Evolutionary conservation across 306 rosid species (phyloP).

Genomic region (Citrullus amarus): DNA sequence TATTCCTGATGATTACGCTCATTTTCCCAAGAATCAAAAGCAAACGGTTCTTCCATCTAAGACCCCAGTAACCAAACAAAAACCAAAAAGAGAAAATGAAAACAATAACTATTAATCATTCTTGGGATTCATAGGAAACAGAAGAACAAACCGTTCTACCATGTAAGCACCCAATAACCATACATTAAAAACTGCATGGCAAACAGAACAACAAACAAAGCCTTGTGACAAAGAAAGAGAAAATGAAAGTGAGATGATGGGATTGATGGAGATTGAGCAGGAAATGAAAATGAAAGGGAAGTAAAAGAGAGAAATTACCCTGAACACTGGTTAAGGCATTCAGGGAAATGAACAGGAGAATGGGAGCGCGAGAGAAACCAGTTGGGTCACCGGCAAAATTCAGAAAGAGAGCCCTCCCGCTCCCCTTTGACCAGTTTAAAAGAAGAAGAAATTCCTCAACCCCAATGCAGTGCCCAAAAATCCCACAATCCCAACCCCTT

Average conservation of each 20-base stretch:
- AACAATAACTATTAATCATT: background rate
- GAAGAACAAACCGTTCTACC: background rate
- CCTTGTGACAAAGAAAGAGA: too few relatives aligned
- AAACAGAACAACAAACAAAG: too few relatives aligned
- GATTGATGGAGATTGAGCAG: background rate
- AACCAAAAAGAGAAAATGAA: background rate
- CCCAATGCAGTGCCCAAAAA: constrained; percentile 10
- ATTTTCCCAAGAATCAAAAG: background rate
- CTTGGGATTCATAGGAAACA: background rate
- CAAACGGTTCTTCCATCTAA: background rate
- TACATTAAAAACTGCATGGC: background rate
- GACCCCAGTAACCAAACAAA: background rate
- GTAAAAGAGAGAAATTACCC: constrained; percentile 29
- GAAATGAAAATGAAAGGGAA: background rate
- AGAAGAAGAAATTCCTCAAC: background rate
- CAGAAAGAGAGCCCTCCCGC: constrained; percentile 31
- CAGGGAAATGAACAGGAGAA: constrained; percentile 71
- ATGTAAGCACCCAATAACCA: background rate
- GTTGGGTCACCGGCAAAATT: constrained; percentile 31
- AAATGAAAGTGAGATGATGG: background rate
- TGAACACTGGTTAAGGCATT: constrained; percentile 84
- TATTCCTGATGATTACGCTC: background rate
- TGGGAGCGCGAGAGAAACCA: constrained; percentile 71
- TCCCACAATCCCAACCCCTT: constrained; percentile 16
- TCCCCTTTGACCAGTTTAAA: constrained; percentile 21